phyloP scores from a whole-genome alignment of 805 yeast species.

The Saccharomyces cerevisiae region DNA sequence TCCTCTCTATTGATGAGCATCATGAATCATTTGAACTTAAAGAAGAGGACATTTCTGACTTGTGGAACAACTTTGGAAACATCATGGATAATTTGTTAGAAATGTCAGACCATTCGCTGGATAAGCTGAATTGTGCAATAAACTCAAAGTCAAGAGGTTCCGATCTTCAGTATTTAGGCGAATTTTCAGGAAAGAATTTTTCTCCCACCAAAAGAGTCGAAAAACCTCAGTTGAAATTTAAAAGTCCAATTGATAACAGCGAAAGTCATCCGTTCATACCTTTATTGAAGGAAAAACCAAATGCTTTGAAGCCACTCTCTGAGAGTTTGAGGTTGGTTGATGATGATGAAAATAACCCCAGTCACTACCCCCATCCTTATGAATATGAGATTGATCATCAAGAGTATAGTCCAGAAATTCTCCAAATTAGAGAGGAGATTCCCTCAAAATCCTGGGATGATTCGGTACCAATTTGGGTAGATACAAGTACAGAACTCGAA shows the following conservation, averaged over 20 bases:
- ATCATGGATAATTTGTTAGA: slow-evolving; percentile 67
- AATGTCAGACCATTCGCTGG: slow-evolving; percentile 63
- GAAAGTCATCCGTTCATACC: slow-evolving; percentile 74
- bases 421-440: slow-evolving; percentile 40
- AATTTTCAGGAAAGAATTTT: slow-evolving; percentile 20
- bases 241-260: slow-evolving; percentile 53
- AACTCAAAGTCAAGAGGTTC: slow-evolving; percentile 14
- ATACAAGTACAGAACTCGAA: slow-evolving; percentile 42
- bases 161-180: slow-evolving; percentile 44
- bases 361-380: slow-evolving; percentile 76
- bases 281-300: slow-evolving; percentile 60
- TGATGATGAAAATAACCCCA: slow-evolving; percentile 37
- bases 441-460: slow-evolving; percentile 57
- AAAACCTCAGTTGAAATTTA: slow-evolving; percentile 67
- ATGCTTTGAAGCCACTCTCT: slow-evolving; percentile 50
- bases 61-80: slow-evolving; percentile 58
- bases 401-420: slow-evolving; percentile 56
- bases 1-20: slow-evolving; percentile 32
- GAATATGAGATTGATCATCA: slow-evolving; percentile 60
- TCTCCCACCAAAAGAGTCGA: slow-evolving; percentile 29
- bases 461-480: slow-evolving; percentile 65
- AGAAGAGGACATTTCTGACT: slow-evolving; percentile 37
- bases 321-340: slow-evolving; percentile 37
- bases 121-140: slow-evolving; percentile 28
- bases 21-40: slow-evolving; percentile 27